Conservation (phyloP, 805 yeast species). For the Yarrowia sp. region DNA sequence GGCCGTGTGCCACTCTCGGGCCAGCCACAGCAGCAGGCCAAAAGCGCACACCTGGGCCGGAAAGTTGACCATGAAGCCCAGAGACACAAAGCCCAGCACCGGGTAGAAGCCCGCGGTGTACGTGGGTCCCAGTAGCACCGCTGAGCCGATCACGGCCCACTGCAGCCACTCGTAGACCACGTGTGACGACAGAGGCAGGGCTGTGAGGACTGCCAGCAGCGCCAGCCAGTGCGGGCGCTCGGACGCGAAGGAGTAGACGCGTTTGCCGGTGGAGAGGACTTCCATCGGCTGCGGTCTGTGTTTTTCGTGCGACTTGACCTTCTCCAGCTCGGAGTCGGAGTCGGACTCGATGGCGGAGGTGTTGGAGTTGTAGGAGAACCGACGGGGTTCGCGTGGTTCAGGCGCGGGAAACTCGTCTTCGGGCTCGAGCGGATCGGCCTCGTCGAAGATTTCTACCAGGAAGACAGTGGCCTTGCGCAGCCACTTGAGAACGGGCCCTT, state of each 20-base stretch:
- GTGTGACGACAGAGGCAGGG: neutral
- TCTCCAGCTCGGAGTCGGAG: neutral
- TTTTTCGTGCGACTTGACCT: neutral
- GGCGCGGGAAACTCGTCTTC: slow-evolving; percentile 6
- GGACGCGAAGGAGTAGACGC: neutral
- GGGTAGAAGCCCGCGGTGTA: slow-evolving; percentile 25
- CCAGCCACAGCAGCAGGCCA: slow-evolving; percentile 8
- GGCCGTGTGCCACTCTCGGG: neutral
- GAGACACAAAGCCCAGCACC: slow-evolving; percentile 20
- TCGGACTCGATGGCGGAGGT: neutral
- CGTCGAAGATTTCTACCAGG: slow-evolving; percentile 13
- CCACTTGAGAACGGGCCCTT: slow-evolving; percentile 20
- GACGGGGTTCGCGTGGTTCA: neutral
- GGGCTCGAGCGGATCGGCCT: slow-evolving; percentile 14
- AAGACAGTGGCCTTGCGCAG: slow-evolving; percentile 8
- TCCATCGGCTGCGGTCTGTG: neutral
- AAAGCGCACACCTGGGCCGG: slow-evolving; percentile 27
- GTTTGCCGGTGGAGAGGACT: neutral
- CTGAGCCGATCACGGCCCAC: slow-evolving; percentile 7
- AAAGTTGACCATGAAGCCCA: slow-evolving; percentile 27
- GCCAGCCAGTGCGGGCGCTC: slow-evolving; percentile 1
- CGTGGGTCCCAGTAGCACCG: slow-evolving; percentile 9
- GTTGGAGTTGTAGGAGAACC: neutral
- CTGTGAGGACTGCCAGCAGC: neutral
- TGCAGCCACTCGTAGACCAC: slow-evolving; percentile 4